These are phyloP conservation scores for Mycena indigotica DNA, from an alignment of 768 basidiomycete genomes.

Conservation along the genomic window DNA sequence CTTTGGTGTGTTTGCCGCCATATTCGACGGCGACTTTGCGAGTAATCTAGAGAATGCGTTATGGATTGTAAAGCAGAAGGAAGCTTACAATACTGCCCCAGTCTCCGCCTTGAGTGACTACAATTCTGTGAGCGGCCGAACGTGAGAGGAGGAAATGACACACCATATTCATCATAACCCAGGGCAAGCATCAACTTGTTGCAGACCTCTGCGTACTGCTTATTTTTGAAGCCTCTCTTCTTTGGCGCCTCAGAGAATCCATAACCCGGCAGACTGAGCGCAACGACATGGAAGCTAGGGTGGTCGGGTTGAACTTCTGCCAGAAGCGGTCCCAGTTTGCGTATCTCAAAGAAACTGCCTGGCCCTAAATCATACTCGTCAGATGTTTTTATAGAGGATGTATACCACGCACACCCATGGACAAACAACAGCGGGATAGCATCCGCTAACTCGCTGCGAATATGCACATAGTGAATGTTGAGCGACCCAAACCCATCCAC, in stretches of 20 bases:
- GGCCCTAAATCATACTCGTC: too few species aligned
- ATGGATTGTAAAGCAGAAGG: background rate
- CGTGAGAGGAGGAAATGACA: background rate
- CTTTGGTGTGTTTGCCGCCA: conserved; percentile 42
- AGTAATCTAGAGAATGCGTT: conserved; percentile 26
- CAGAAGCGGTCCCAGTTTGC: conserved; percentile 59
- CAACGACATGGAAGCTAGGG: conserved; percentile 66
- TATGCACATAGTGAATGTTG: conserved; percentile 48
- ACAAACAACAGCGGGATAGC: conserved; percentile 40
- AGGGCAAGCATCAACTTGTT: conserved; percentile 52
- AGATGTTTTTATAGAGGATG: too few species aligned
- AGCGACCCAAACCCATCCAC: conserved; percentile 41
- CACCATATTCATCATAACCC: conserved; percentile 53
- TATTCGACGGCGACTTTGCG: conserved; percentile 31
- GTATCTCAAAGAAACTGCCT: conserved; percentile 58
- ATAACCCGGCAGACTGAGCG: conserved; percentile 58
- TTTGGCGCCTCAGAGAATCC: conserved; percentile 61
- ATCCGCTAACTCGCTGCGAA: conserved; percentile 31
- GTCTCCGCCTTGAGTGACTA: conserved; percentile 52
- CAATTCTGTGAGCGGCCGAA: background rate
- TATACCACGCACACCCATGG: conserved; percentile 59
- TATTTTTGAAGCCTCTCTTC: conserved; percentile 48
- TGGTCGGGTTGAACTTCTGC: conserved; percentile 42
- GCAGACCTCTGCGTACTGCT: conserved; percentile 56
- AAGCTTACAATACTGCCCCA: conserved; percentile 35